These are phyloP conservation scores for Neltuma alba DNA, from an alignment of 306 rosid species.

Conservation along the genomic window DNA sequence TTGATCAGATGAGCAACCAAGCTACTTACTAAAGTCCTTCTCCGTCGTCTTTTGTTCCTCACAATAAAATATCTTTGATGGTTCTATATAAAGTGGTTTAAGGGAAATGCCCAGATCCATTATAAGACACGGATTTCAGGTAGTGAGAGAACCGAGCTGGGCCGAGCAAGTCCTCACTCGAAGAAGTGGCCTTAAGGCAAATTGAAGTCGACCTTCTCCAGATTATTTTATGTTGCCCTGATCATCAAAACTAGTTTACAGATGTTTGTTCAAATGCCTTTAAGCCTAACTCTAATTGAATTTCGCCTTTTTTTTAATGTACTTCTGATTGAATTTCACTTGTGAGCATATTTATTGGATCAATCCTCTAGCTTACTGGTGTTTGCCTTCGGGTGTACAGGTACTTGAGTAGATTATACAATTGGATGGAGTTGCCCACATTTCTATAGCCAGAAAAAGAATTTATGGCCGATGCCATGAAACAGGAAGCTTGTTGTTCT, in stretches of 20 bases:
- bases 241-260: background rate
- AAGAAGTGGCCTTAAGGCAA: too few species aligned
- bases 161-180: too few species aligned
- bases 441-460: background rate
- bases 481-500: conserved; percentile 2
- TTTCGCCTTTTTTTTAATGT: too few species aligned
- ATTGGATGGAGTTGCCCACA: background rate
- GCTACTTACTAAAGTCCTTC: background rate
- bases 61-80: too few species aligned
- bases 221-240: background rate
- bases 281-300: background rate
- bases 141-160: too few species aligned
- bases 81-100: background rate
- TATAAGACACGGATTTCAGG: too few species aligned
- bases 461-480: background rate
- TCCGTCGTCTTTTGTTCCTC: background rate
- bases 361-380: background rate
- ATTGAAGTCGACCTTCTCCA: too few species aligned
- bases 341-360: background rate
- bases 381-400: conserved; percentile 3
- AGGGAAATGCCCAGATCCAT: too few species aligned
- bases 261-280: background rate
- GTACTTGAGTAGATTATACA: conserved; percentile 1
- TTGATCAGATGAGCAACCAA: background rate
- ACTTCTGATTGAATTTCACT: background rate